Evolutionary conservation across 805 yeast genomes (phyloP).

Genomic region (Saccharomycopsis capsularis): DNA sequence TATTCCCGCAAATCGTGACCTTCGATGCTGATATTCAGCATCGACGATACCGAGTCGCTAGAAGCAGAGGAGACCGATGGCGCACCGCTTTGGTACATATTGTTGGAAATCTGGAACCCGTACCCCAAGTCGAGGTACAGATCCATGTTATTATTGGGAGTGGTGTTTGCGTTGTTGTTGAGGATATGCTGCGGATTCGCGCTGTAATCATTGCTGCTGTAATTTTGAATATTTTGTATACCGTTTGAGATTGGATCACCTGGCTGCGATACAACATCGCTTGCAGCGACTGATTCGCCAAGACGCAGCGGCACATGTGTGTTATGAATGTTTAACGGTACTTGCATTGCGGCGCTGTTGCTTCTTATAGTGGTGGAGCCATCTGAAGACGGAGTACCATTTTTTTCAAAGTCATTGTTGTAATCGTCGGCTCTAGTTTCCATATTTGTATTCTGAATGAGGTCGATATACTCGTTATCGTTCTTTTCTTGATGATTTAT

Average conservation of each 20-base stretch:
- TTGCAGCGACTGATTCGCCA: not conserved
- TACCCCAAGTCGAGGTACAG: slow-evolving; percentile 1
- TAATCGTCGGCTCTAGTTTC: not conserved
- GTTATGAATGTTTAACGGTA: not conserved
- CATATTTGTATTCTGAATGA: too few relatives aligned
- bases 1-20: slow-evolving; percentile 11
- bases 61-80: slow-evolving; percentile 7
- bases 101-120: slow-evolving; percentile 7
- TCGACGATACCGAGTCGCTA: slow-evolving; percentile 1
- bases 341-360: too few relatives aligned
- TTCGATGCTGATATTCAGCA: not conserved
- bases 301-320: too few relatives aligned
- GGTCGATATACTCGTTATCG: not conserved
- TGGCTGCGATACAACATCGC: too few relatives aligned
- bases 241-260: too few relatives aligned
- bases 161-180: not conserved
- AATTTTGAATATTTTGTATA: too few relatives aligned
- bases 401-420: not conserved
- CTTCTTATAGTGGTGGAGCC: slow-evolving; percentile 1
- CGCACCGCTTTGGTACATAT: not conserved
- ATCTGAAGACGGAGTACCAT: not conserved
- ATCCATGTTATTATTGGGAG: not conserved
- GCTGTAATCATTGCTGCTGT: too few relatives aligned
- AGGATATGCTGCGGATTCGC: too few relatives aligned
- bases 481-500: not conserved